Percentiles rank a stretch among this genome's conserved stretches.
phyloP scores from a whole-genome alignment of 2,329 filamentous ascomycete species.

The Fusarium xylarioides region DNA sequence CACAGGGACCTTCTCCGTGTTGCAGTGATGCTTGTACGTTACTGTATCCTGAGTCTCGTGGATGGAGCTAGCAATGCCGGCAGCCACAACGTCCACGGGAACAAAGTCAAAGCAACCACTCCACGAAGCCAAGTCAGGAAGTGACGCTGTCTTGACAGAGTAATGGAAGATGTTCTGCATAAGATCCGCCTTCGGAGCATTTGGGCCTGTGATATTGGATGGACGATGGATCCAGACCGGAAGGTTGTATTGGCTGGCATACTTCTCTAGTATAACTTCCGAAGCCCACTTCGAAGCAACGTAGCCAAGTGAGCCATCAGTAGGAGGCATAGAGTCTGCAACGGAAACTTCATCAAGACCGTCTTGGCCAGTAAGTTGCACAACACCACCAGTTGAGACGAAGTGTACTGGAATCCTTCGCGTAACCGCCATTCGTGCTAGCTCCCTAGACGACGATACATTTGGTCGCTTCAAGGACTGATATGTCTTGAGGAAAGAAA shows the following conservation, averaged over 20 bases:
- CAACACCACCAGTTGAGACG: constrained; percentile 44
- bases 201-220: background rate
- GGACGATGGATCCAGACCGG: constrained; percentile 3
- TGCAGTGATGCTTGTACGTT: background rate
- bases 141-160: background rate
- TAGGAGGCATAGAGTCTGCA: background rate
- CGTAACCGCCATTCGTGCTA: constrained; percentile 37
- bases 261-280: constrained; percentile 43
- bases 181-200: background rate
- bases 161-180: constrained; percentile 9
- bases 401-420: constrained; percentile 49
- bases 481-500: constrained; percentile 47
- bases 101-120: constrained; percentile 6
- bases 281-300: constrained; percentile 47
- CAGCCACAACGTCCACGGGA: background rate
- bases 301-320: constrained; percentile 42
- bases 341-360: background rate
- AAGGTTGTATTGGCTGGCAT: background rate
- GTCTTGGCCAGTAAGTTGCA: constrained; percentile 16
- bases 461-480: constrained; percentile 42
- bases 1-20: background rate
- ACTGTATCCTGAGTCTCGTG: background rate
- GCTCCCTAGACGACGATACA: constrained; percentile 42
- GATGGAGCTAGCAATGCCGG: background rate
- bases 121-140: constrained; percentile 5